These are phyloP conservation scores for Terana coerulea DNA, from an alignment of 768 basidiomycete species.

Conservation along the genomic window DNA sequence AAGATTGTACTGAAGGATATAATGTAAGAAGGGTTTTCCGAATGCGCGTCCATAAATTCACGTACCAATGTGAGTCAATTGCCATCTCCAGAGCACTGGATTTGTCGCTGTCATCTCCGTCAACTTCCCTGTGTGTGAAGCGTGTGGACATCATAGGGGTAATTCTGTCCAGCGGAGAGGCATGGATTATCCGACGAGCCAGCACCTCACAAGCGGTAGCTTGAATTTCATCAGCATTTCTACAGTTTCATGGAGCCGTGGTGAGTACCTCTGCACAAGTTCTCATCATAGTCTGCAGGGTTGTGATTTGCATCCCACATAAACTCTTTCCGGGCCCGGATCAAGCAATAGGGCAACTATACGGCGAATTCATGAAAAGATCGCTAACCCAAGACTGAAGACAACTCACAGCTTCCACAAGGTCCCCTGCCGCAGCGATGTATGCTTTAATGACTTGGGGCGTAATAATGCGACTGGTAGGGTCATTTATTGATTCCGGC, in stretches of 20 bases:
- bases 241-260: background rate
- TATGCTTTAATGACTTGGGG: conserved; percentile 76
- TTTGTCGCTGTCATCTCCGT: conserved; percentile 74
- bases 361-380: background rate
- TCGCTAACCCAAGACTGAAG: background rate
- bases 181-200: conserved; percentile 76
- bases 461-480: conserved; percentile 83
- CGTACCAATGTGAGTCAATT: conserved; percentile 87
- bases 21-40: background rate
- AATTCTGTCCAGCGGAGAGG: conserved; percentile 57
- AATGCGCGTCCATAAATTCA: conserved; percentile 1
- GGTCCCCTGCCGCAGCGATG: conserved; percentile 81
- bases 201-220: conserved; percentile 83
- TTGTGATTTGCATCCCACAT: conserved; percentile 78
- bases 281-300: conserved; percentile 86
- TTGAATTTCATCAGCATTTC: conserved; percentile 22
- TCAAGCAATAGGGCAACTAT: conserved; percentile 78
- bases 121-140: conserved; percentile 64
- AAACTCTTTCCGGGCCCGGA: conserved; percentile 76
- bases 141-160: conserved; percentile 74
- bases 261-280: conserved; percentile 65
- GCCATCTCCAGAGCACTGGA: conserved; percentile 82
- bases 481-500: conserved; percentile 56
- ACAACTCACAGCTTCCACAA: conserved; percentile 68
- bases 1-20: conserved; percentile 65